Percentiles rank a stretch among this genome's conserved stretches.
These are phyloP conservation scores for Monilinia polystroma DNA, from an alignment of 2,329 filamentous ascomycete genomes.

Conservation along the genomic window DNA sequence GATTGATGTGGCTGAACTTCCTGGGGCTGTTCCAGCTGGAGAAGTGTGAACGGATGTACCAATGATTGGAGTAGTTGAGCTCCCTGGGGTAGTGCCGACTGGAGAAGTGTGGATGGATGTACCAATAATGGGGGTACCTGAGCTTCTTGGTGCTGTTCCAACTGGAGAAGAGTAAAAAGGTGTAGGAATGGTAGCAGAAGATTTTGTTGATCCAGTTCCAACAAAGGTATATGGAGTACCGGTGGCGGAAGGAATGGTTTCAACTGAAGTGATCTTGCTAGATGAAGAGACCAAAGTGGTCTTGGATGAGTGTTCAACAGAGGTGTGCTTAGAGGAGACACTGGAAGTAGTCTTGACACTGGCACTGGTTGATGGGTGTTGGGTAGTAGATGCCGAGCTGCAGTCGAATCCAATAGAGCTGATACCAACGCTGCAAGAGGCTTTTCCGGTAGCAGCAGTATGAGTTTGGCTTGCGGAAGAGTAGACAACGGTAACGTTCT, in stretches of 20 bases:
- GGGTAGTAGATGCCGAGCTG: slow-evolving; percentile 39
- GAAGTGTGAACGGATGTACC: slow-evolving; percentile 3
- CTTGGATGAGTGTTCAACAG: slow-evolving; percentile 1
- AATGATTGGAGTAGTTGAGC: background rate
- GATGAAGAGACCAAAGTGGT: background rate
- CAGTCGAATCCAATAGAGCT: slow-evolving; percentile 78
- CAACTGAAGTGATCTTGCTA: background rate
- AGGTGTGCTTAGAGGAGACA: background rate
- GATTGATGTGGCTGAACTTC: background rate
- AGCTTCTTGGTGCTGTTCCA: background rate
- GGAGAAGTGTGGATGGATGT: background rate
- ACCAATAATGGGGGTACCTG: slow-evolving; percentile 2
- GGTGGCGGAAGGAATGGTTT: background rate
- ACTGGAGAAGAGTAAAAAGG: background rate
- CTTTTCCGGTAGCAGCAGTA: slow-evolving; percentile 54
- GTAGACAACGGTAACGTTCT: slow-evolving; percentile 70
- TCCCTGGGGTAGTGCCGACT: background rate
- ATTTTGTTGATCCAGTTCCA: slow-evolving; percentile 9
- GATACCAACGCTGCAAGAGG: slow-evolving; percentile 68
- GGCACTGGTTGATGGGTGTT: slow-evolving; percentile 26
- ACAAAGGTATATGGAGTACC: slow-evolving; percentile 16
- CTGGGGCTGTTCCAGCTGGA: background rate
- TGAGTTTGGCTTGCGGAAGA: slow-evolving; percentile 43
- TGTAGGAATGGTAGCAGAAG: slow-evolving; percentile 8
- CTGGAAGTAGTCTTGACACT: slow-evolving; percentile 19